These are phyloP conservation scores for Neospermospora avenae DNA, from an alignment of 2,329 filamentous ascomycete genomes.

Conservation along the genomic window DNA sequence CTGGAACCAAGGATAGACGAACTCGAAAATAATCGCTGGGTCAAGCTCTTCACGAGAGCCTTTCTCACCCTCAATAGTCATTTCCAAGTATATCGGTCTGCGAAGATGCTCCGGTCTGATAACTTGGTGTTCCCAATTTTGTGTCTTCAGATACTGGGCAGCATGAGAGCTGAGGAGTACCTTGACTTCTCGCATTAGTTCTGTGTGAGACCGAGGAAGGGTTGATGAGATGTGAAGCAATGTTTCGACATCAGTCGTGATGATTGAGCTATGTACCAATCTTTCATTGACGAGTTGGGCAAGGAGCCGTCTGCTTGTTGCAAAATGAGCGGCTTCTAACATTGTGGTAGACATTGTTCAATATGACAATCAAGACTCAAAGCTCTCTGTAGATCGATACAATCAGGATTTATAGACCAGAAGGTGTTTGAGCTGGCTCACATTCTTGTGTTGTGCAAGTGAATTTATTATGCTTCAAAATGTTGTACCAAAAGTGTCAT, in stretches of 20 bases:
- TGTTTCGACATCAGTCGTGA: too few relatives aligned
- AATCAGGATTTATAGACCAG: too few relatives aligned
- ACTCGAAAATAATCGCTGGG: neutral
- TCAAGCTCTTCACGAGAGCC: neutral
- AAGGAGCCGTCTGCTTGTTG: neutral
- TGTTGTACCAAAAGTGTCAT: too few relatives aligned
- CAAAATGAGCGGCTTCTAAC: neutral
- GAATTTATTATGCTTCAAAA: too few relatives aligned
- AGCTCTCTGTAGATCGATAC: too few relatives aligned
- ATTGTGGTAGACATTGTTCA: neutral
- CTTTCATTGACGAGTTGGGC: neutral
- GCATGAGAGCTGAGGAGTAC: neutral
- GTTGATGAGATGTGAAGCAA: neutral
- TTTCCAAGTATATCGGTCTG: neutral
- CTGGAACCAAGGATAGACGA: neutral
- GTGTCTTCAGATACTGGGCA: neutral
- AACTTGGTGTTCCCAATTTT: neutral
- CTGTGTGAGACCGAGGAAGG: neutral
- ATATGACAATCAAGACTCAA: neutral
- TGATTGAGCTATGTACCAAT: neutral
- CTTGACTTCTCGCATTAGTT: neutral
- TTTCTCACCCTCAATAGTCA: neutral
- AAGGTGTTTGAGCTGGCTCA: too few relatives aligned
- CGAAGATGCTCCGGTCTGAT: neutral
- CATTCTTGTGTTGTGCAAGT: too few relatives aligned